phyloP scores from a whole-genome alignment of 1,139 yeast species.

The Yamadazyma dendronema region DNA sequence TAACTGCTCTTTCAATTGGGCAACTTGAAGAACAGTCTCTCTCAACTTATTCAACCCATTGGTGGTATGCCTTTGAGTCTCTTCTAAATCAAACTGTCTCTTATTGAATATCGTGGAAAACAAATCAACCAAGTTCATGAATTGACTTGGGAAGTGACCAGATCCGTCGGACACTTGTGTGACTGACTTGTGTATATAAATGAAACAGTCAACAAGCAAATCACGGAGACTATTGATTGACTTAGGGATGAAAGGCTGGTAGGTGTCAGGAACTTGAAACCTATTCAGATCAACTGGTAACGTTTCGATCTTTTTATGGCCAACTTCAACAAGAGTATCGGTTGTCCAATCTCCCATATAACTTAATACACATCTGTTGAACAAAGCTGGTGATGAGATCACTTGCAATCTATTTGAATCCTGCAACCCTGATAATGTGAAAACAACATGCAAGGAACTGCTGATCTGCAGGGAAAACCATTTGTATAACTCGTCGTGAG shows the following conservation, averaged over 20 bases:
- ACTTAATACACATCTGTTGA: slow-evolving; percentile 84
- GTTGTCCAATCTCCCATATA: slow-evolving; percentile 89
- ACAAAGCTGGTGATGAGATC: slow-evolving; percentile 83
- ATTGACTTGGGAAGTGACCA: slow-evolving; percentile 37
- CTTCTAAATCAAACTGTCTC: slow-evolving; percentile 55
- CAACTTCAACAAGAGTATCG: slow-evolving; percentile 50
- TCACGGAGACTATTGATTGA: slow-evolving; percentile 35
- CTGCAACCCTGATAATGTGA: slow-evolving; percentile 65
- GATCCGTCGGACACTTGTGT: background rate
- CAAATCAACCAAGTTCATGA: slow-evolving; percentile 49
- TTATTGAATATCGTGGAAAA: slow-evolving; percentile 44
- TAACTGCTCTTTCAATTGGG: slow-evolving; percentile 53
- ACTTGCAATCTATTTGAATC: slow-evolving; percentile 36
- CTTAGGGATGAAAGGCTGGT: slow-evolving; percentile 12
- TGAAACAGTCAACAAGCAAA: slow-evolving; percentile 46
- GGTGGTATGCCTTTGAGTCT: slow-evolving; percentile 68
- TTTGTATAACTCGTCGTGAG: slow-evolving; percentile 66
- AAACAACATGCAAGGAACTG: slow-evolving; percentile 75
- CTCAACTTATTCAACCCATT: slow-evolving; percentile 72
- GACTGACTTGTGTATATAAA: slow-evolving; percentile 40
- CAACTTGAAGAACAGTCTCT: slow-evolving; percentile 76
- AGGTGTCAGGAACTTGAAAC: slow-evolving; percentile 30
- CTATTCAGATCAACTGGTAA: slow-evolving; percentile 54
- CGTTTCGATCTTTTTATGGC: slow-evolving; percentile 35
- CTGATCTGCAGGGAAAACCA: slow-evolving; percentile 78